Evolutionary conservation across 768 basidiomycete species (phyloP), one percentile per base, ranked within the genome.

Genomic region (Psilocybe tampanensis): DNA sequence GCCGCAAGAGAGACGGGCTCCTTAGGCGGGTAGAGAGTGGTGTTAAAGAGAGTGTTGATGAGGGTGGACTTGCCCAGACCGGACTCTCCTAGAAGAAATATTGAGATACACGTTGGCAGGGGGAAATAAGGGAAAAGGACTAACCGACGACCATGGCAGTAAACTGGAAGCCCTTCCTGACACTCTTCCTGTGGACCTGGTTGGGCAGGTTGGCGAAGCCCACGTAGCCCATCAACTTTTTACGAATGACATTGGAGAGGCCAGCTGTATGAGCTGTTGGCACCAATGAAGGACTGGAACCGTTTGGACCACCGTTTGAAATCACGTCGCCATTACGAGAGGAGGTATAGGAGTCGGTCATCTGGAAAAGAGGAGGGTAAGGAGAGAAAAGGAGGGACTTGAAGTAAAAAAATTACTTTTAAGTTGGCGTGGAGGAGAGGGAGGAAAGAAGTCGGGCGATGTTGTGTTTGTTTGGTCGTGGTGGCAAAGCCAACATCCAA

Each of bases 31-130:
- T 98, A 97, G 57, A 99, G 90, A 56, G 87, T 84, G 36, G 97
- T 98, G 73, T 97, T 94, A 86, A 99, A 99, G 64, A 99, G 84
- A 19, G 97, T 99, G 76, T 99, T 99, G 73, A 99, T 90, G 70
- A 98, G 85, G 11, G 97, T 99, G 3, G 97, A 99, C 80, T 99
- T 99, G 54, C 97, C 97, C 58, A 99, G 83, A 52, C 97, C 97
- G 52, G 96, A 98, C 79, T 99, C 96, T 74, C 95, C 95, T 95
- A 66, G 47, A 66, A 4, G 29, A 60, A 59, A 59, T 44, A 34
- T 44, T 64, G 58, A 68, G 63, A 60, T 44, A 64, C 63, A 65
- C 61, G 67, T 67, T 64, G 64, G 56, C 51, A 47, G 21, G 52
- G 43, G 51, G 39, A 39, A 26, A 29, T 55, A 42, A 23, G 52